Evolutionary conservation across 331 rosid genomes (phyloP).

Genomic region (Quercus phellos): DNA sequence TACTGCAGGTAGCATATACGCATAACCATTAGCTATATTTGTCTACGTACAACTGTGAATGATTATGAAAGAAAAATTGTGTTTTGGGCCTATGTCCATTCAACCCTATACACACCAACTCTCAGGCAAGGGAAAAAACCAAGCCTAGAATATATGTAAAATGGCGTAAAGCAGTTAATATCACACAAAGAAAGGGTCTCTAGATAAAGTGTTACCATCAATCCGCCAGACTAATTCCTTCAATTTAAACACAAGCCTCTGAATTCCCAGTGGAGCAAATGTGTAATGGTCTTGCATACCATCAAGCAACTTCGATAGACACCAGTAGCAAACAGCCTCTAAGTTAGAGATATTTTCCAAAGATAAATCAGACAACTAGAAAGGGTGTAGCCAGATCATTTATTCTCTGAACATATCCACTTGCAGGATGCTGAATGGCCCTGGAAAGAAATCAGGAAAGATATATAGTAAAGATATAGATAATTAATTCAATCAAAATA

Average conservation of each 20-base stretch:
- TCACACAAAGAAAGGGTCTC: slow-evolving; percentile 9
- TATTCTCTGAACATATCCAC: slow-evolving; percentile 98
- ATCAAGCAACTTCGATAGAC: slow-evolving; percentile 81
- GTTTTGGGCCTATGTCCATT: neutral
- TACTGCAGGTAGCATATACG: neutral
- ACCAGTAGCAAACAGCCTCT: slow-evolving; percentile 95
- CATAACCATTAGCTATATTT: neutral
- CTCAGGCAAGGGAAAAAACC: neutral
- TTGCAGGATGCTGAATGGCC: slow-evolving; percentile 97
- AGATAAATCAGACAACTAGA: slow-evolving; percentile 74
- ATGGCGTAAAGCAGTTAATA: slow-evolving; percentile 6
- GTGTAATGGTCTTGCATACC: slow-evolving; percentile 99
- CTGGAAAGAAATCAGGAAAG: slow-evolving; percentile 41
- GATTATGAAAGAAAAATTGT: neutral
- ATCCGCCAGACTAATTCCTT: slow-evolving; percentile 88
- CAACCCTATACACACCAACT: neutral
- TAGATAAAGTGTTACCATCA: slow-evolving; percentile 47
- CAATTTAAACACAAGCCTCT: slow-evolving; percentile 85
- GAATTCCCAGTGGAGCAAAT: slow-evolving; percentile 95
- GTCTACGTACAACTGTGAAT: neutral
- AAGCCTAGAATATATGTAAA: neutral
- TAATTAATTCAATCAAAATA: neutral
- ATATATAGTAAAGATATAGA: slow-evolving; percentile 5
- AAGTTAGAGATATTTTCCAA: slow-evolving; percentile 53
- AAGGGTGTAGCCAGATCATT: slow-evolving; percentile 93